phyloP scores from a whole-genome alignment of 2,329 filamentous ascomycete species.

The Triangularia setosa region DNA sequence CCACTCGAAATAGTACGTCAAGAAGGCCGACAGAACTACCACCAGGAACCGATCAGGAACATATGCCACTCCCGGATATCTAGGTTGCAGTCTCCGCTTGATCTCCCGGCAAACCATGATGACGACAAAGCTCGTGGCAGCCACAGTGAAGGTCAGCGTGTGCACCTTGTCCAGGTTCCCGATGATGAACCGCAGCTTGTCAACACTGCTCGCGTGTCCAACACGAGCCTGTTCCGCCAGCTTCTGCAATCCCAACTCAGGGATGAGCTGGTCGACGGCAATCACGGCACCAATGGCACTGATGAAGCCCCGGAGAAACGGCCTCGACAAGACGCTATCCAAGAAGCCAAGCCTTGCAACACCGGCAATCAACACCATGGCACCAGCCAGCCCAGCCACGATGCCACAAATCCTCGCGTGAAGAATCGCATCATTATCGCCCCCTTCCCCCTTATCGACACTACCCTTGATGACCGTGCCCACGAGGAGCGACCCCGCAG shows the following conservation, averaged over 20 bases:
- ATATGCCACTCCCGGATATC: constrained; percentile 77
- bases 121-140: constrained; percentile 73
- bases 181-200: constrained; percentile 79
- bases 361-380: constrained; percentile 83
- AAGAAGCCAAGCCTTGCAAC: constrained; percentile 83
- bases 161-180: constrained; percentile 64
- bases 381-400: constrained; percentile 81
- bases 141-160: constrained; percentile 69
- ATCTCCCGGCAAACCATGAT: constrained; percentile 90
- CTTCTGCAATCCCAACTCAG: constrained; percentile 73
- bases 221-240: constrained; percentile 61
- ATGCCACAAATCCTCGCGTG: constrained; percentile 85
- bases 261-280: constrained; percentile 88
- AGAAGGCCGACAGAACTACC: constrained; percentile 76
- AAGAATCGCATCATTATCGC: constrained; percentile 59
- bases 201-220: constrained; percentile 77
- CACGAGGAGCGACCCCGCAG: constrained; percentile 84
- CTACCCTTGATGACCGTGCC: constrained; percentile 79
- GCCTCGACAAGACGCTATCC: constrained; percentile 88
- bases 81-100: constrained; percentile 75
- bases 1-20: constrained; percentile 76
- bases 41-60: constrained; percentile 88
- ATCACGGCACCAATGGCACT: constrained; percentile 96
- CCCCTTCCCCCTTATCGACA: constrained; percentile 63
- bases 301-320: constrained; percentile 92